Percentiles rank a stretch among this genome's conserved stretches.
phyloP scores from a whole-genome alignment of 75 land plant species.

The Sequoia sempervirens region DNA sequence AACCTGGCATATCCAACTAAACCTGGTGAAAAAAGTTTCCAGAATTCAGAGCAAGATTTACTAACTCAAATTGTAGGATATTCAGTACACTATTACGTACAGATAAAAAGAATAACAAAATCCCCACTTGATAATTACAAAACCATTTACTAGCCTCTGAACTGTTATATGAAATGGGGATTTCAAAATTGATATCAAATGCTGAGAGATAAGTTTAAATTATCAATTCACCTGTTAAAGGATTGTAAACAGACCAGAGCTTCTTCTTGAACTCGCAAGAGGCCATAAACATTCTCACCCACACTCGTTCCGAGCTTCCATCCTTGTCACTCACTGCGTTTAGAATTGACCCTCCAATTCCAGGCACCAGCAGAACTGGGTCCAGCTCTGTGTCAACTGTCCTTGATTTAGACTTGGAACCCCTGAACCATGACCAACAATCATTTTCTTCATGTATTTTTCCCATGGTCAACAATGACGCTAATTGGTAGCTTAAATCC shows the following conservation, averaged over 20 bases:
- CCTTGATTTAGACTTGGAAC: background rate
- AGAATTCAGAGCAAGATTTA: background rate
- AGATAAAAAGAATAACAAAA: background rate
- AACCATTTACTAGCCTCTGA: too few species aligned
- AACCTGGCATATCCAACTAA: background rate
- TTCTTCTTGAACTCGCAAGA: constrained; percentile 71
- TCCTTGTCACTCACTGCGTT: constrained; percentile 55
- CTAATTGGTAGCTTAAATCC: background rate
- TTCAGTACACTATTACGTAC: background rate
- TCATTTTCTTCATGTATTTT: constrained; percentile 1
- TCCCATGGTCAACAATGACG: background rate
- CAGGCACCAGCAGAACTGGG: constrained; percentile 81
- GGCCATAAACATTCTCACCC: constrained; percentile 78
- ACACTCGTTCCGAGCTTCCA: constrained; percentile 58
- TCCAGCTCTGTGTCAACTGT: constrained; percentile 23
- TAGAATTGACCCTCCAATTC: constrained; percentile 82
- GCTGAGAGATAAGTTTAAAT: background rate
- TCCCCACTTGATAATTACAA: background rate
- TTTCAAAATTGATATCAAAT: background rate
- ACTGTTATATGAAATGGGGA: background rate
- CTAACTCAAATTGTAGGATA: background rate
- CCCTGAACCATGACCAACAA: background rate
- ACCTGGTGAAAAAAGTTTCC: background rate
- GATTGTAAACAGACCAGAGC: constrained; percentile 73
- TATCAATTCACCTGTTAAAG: constrained; percentile 49